Base-by-base conservation (phyloP, 2,329 filamentous ascomycete species). In the Exophiala sp. region DNA sequence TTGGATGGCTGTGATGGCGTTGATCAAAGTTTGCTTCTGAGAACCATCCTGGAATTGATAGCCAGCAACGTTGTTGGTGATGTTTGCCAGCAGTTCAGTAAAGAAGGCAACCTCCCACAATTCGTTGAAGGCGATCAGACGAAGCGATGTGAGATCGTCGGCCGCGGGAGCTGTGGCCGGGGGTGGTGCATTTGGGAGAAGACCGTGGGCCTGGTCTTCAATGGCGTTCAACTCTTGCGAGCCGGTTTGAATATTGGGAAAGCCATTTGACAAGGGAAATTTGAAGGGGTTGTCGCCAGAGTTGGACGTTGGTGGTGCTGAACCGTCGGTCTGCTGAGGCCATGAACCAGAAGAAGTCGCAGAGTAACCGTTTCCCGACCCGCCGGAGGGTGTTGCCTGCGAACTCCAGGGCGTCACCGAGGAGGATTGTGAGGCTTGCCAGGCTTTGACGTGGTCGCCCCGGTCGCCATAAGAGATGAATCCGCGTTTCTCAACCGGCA, bases 31-130 rank as follows among this genome's bases (percentile, higher is more conserved):
- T 22, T 71, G 63, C 13, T 63, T 60, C 30, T 68, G 65, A 9
- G 68, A 64, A 0, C 67, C 63, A 23, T 76, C 70, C 2, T 72
- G 57, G 52, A 72, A 64, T 51, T 72, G 68, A 62, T 79, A 86
- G 0, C 79, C 79, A 0, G 64, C 50, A 0, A 58, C 54, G 40
- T 53, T 52, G 46, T 56, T 51, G 30, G 82, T 85, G 60, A 88
- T 75, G 64, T 88, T 88, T 43, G 70, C 60, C 16, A 86, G 67
- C 9, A 88, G 71, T 2, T 80, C 76, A 35, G 72, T 72, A 71
- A 87, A 88, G 65, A 76, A 88, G 9, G 81, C 80, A 1, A 82
- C 79, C 65, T 88, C 85, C 57, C 84, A 85, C n/a, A 85, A 67
- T 64, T 87, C 85, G 58, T 86, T 86, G 65, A 85, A 79, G 2